phyloP scores from a whole-genome alignment of 371 early-diverging fungal genomes.

The Funneliformis caledonium region DNA sequence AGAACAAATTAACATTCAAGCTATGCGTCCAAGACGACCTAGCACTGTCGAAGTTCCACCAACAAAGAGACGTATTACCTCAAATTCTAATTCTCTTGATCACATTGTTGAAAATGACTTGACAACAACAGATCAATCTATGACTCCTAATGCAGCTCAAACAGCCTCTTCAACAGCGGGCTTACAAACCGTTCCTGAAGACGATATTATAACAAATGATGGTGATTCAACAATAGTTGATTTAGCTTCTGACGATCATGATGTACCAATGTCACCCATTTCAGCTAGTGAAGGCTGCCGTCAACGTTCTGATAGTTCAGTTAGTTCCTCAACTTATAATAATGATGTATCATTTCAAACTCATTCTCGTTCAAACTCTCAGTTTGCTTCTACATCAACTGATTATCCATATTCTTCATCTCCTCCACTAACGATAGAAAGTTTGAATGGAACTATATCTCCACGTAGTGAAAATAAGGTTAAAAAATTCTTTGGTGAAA shows the following conservation, averaged over 20 bases:
- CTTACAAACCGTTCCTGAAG: constrained; percentile 34
- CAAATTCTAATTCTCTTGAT: background rate
- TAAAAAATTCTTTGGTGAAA: constrained; percentile 71
- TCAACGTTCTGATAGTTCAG: background rate
- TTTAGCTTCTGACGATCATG: background rate
- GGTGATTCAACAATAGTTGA: constrained; percentile 44
- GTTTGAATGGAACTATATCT: background rate
- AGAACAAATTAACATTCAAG: constrained; percentile 32
- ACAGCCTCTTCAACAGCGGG: background rate
- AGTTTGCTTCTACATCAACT: background rate
- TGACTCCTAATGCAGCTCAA: background rate
- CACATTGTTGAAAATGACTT: background rate
- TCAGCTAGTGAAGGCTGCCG: background rate
- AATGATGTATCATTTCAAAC: background rate
- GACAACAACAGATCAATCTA: background rate
- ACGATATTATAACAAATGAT: constrained; percentile 7
- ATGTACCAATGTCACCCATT: background rate
- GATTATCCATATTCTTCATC: constrained; percentile 8
- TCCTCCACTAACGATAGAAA: background rate
- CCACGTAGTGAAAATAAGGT: constrained; percentile 52
- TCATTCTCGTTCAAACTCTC: background rate
- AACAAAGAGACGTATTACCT: background rate
- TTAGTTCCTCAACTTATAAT: background rate
- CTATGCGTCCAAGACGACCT: background rate
- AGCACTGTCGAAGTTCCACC: background rate